phyloP scores from a whole-genome alignment of 1,139 yeast species.

The Hemisphaericaspora lyxosophila region DNA sequence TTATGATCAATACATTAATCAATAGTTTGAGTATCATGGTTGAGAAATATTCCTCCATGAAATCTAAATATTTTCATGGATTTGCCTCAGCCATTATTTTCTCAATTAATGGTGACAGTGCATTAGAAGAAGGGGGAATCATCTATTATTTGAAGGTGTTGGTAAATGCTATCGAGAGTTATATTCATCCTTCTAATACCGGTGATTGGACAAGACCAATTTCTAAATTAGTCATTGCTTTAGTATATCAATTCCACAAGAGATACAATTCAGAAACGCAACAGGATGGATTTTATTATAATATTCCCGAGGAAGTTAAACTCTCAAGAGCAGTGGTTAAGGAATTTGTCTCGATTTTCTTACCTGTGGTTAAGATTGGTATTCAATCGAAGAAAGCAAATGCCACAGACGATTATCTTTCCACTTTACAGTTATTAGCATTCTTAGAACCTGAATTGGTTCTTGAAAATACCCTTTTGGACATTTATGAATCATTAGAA shows the following conservation, averaged over 20 bases:
- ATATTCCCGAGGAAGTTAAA: constrained; percentile 48
- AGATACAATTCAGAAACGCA: constrained; percentile 52
- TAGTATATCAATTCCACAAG: constrained; percentile 58
- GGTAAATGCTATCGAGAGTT: constrained; percentile 74
- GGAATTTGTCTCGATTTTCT: constrained; percentile 54
- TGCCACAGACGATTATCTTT: constrained; percentile 59
- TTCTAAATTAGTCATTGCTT: constrained; percentile 58
- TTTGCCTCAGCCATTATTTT: constrained; percentile 64
- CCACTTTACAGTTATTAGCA: constrained; percentile 63
- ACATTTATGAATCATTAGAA: constrained; percentile 80
- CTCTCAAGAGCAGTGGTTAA: constrained; percentile 42
- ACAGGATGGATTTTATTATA: constrained; percentile 37
- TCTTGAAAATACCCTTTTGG: constrained; percentile 65
- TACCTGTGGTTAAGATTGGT: constrained; percentile 66
- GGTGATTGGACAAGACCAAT: constrained; percentile 84
- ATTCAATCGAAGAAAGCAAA: constrained; percentile 71
- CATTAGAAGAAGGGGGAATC: constrained; percentile 44
- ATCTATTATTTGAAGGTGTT: constrained; percentile 55
- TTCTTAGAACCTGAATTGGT: constrained; percentile 61
- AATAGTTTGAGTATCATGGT: constrained; percentile 50
- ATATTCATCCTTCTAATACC: constrained; percentile 85
- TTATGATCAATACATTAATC: constrained; percentile 56
- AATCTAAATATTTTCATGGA: constrained; percentile 52
- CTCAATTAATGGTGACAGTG: constrained; percentile 56
- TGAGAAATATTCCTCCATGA: constrained; percentile 39